Evolutionary conservation across 306 rosid species (phyloP).

Genomic region (Neltuma alba): DNA sequence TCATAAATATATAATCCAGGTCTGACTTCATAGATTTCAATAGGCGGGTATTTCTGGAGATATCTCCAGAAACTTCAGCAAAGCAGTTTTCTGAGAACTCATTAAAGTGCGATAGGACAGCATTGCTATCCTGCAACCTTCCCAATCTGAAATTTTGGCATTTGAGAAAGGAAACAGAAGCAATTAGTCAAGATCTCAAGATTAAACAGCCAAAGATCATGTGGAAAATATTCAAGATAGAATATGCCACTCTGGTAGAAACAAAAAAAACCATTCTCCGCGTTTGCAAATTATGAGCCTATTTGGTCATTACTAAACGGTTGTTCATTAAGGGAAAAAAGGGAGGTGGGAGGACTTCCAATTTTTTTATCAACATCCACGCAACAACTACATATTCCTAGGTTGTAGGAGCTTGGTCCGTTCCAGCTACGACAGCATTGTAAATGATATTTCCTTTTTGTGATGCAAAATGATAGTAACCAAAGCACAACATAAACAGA

Average conservation of each 20-base stretch:
- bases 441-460: neutral
- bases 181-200: neutral
- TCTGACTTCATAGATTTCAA: constrained; percentile 83
- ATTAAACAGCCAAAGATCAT: neutral
- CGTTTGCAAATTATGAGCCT: neutral
- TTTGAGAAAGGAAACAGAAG: neutral
- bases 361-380: neutral
- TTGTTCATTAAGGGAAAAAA: neutral
- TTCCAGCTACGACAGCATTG: neutral
- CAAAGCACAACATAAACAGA: neutral
- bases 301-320: neutral
- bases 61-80: constrained; percentile 74
- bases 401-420: neutral
- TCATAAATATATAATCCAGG: constrained; percentile 86
- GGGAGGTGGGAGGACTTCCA: neutral
- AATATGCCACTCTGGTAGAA: neutral
- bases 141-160: constrained; percentile 65
- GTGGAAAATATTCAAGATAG: neutral
- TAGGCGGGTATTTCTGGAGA: constrained; percentile 60
- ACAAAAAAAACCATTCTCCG: neutral
- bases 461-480: neutral
- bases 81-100: constrained; percentile 83
- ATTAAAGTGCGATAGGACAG: constrained; percentile 83
- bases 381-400: neutral
- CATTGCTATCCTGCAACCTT: constrained; percentile 95